These are phyloP conservation scores for Suillus hirtellus DNA, from an alignment of 768 basidiomycete species.

Conservation along the genomic window DNA sequence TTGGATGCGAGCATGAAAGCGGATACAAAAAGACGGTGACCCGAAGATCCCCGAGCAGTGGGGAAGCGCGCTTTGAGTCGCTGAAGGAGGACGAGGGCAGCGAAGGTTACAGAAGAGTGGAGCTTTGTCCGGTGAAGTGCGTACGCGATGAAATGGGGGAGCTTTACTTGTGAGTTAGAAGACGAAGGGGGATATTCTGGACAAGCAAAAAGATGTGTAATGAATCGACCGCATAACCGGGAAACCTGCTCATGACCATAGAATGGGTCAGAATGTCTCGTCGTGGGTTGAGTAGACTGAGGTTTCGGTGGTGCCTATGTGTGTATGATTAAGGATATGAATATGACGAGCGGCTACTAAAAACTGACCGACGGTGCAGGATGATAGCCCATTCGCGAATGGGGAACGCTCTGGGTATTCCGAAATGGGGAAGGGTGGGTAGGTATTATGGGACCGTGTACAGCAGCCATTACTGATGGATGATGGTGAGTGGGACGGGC, in stretches of 20 bases:
- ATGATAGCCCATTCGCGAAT: constrained; percentile 27
- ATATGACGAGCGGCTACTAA: background rate
- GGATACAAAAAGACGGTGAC: constrained; percentile 69
- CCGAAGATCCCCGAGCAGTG: constrained; percentile 73
- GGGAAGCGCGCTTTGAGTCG: constrained; percentile 73
- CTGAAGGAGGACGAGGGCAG: constrained; percentile 49
- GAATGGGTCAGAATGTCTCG: constrained; percentile 28
- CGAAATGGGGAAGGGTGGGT: constrained; percentile 33
- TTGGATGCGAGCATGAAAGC: constrained; percentile 75
- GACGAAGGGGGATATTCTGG: constrained; percentile 70
- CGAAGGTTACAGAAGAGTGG: constrained; percentile 48
- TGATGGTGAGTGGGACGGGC: constrained; percentile 1
- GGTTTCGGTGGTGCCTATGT: constrained; percentile 30
- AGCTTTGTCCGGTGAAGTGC: constrained; percentile 68
- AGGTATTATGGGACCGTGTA: constrained; percentile 30
- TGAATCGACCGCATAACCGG: constrained; percentile 72
- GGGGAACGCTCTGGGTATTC: constrained; percentile 26
- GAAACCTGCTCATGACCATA: constrained; percentile 74
- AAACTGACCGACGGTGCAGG: constrained; percentile 29
- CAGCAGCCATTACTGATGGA: constrained; percentile 29
- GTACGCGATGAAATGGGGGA: constrained; percentile 68
- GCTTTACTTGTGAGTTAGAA: constrained; percentile 30
- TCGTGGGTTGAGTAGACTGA: constrained; percentile 30
- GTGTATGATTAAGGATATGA: background rate
- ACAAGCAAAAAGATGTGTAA: constrained; percentile 83